Conservation (phyloP, 441 rosid genomes). For the Syzygium syzygioides region DNA sequence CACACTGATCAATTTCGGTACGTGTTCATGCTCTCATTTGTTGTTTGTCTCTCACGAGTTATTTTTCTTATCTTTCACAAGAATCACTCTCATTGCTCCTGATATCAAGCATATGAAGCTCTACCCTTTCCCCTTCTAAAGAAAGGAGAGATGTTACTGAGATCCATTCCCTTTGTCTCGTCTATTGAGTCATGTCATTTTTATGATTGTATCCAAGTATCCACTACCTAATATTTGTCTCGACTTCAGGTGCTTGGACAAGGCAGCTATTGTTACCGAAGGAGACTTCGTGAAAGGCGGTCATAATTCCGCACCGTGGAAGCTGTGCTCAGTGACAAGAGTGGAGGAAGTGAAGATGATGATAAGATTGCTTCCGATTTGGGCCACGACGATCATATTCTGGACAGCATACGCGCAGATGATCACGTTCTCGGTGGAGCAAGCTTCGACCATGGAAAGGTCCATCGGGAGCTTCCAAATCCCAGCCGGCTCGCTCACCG, state of each 20-base stretch:
- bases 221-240: neutral
- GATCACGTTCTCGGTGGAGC: conserved; percentile 89
- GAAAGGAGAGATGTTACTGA: neutral
- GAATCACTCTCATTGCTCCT: neutral
- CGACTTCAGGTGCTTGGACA: conserved; percentile 55
- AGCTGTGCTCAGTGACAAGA: conserved; percentile 57
- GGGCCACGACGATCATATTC: conserved; percentile 90
- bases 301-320: conserved; percentile 46
- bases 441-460: conserved; percentile 79
- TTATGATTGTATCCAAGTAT: neutral
- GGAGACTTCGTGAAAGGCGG: conserved; percentile 38
- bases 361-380: conserved; percentile 63
- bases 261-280: conserved; percentile 60
- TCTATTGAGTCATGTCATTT: neutral
- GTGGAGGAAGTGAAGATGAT: conserved; percentile 93
- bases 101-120: neutral
- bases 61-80: neutral
- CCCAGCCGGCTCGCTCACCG: conserved; percentile 85
- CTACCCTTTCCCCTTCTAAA: neutral
- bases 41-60: neutral
- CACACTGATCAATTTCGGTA: conserved; percentile 68
- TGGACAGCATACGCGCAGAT: conserved; percentile 90
- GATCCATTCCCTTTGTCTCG: neutral
- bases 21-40: neutral
- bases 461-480: conserved; percentile 57